Conservation (phyloP, 1,284 basidiomycete species). For the Fomitopsis schrenkii region DNA sequence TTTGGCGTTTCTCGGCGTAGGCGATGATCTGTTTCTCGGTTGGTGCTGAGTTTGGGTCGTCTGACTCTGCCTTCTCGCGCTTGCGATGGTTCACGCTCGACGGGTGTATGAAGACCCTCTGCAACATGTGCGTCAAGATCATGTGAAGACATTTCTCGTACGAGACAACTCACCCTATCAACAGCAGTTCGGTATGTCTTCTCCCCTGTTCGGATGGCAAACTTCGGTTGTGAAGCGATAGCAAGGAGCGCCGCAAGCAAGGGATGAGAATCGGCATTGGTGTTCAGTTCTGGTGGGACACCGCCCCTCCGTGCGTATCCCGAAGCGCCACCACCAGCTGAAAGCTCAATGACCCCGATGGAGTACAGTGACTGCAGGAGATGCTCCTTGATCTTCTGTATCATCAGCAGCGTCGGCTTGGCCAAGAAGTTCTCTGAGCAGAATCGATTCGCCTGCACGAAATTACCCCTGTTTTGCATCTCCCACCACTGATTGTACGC, state of each 20-base stretch:
- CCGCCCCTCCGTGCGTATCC: constrained; percentile 15
- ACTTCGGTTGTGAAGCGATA: constrained; percentile 90
- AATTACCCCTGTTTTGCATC: constrained; percentile 64
- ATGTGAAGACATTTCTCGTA: not conserved
- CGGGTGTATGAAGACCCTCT: constrained; percentile 78
- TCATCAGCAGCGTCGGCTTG: constrained; percentile 78
- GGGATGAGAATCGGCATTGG: constrained; percentile 73
- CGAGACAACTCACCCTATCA: constrained; percentile 66
- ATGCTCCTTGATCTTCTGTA: constrained; percentile 84
- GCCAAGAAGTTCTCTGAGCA: constrained; percentile 86
- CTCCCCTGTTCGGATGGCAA: constrained; percentile 79
- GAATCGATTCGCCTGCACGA: constrained; percentile 69
- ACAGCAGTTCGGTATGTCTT: constrained; percentile 74
- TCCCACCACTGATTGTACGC: constrained; percentile 85
- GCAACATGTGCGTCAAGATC: constrained; percentile 10
- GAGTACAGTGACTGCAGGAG: constrained; percentile 77
- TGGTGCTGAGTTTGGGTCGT: constrained; percentile 33
- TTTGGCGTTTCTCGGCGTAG: constrained; percentile 84
- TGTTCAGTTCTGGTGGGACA: constrained; percentile 71
- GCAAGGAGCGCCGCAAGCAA: constrained; percentile 86
- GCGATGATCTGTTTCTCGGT: constrained; percentile 80
- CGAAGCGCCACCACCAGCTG: constrained; percentile 52
- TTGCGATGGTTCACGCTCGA: constrained; percentile 85
- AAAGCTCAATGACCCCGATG: constrained; percentile 79
- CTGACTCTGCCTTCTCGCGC: constrained; percentile 43